These are phyloP conservation scores for Mucor piriformis DNA, from an alignment of 371 early-diverging fungal species.

Conservation along the genomic window DNA sequence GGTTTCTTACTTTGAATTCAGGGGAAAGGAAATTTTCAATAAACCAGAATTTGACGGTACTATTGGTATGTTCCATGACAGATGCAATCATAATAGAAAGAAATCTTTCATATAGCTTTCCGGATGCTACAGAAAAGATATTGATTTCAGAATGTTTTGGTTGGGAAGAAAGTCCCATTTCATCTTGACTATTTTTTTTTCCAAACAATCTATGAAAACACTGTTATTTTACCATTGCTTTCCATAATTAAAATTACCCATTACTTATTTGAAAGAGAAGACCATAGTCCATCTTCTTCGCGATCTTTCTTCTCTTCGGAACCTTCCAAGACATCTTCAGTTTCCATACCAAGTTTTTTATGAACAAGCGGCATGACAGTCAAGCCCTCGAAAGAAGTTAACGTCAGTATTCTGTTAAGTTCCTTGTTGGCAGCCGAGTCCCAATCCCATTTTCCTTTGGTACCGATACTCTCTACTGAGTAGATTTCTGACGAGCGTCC, in stretches of 20 bases:
- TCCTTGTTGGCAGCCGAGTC: slow-evolving; percentile 17
- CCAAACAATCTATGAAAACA: slow-evolving; percentile 16
- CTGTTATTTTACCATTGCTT: not conserved
- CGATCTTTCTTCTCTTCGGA: slow-evolving; percentile 20
- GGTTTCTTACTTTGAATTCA: slow-evolving; percentile 72
- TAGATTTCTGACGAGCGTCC: slow-evolving; percentile 84
- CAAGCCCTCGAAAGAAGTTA: slow-evolving; percentile 82
- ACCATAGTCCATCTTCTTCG: slow-evolving; percentile 52
- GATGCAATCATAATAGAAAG: slow-evolving; percentile 95
- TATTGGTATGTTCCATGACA: slow-evolving; percentile 85
- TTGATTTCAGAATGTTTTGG: slow-evolving; percentile 73
- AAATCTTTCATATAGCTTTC: slow-evolving; percentile 96
- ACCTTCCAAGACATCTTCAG: slow-evolving; percentile 70
- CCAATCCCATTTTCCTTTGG: slow-evolving; percentile 48
- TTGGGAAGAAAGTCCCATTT: slow-evolving; percentile 2
- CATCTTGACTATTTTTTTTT: slow-evolving; percentile 9
- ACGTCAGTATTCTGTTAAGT: slow-evolving; percentile 49
- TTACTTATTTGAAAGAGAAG: slow-evolving; percentile 29
- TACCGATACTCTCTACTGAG: slow-evolving; percentile 68
- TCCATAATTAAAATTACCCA: not conserved
- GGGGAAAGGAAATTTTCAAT: slow-evolving; percentile 97
- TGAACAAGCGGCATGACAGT: slow-evolving; percentile 77
- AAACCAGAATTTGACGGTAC: slow-evolving; percentile 95
- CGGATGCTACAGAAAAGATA: slow-evolving; percentile 96
- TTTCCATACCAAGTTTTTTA: slow-evolving; percentile 82